A percentile compares a stretch with the other conserved stretches of the same genome.
These are phyloP conservation scores for Syzygium aqueum DNA, from an alignment of 345 rosid genomes.

Conservation along the genomic window DNA sequence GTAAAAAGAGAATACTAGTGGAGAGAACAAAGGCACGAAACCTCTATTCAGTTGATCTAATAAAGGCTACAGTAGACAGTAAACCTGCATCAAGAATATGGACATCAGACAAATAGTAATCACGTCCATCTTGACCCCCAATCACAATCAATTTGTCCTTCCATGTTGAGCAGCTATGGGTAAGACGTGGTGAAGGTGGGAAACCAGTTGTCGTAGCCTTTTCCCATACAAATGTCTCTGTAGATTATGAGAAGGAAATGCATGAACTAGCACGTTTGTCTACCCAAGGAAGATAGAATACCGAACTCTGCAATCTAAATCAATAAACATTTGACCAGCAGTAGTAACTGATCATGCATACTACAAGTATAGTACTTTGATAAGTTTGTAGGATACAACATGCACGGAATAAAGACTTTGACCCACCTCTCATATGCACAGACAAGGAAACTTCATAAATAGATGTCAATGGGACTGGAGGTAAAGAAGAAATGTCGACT, in stretches of 20 bases:
- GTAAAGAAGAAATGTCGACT: background rate
- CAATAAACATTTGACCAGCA: background rate
- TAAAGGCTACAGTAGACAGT: background rate
- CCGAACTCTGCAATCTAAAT: background rate
- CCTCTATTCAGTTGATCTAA: background rate
- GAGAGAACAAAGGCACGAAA: background rate
- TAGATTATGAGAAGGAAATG: constrained; percentile 5
- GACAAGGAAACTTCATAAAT: too few species aligned
- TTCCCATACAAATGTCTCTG: constrained; percentile 90
- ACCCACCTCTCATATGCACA: too few species aligned
- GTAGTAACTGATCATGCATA: background rate
- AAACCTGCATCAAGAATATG: constrained; percentile 90
- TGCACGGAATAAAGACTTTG: background rate
- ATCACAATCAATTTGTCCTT: constrained; percentile 69
- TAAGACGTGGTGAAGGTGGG: constrained; percentile 87
- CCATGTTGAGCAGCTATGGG: constrained; percentile 96
- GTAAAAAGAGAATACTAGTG: background rate
- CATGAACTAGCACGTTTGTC: background rate
- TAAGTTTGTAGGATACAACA: background rate
- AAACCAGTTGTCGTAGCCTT: constrained; percentile 57
- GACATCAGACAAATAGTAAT: background rate
- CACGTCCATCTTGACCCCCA: constrained; percentile 40
- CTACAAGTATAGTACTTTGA: background rate
- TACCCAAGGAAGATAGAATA: background rate
- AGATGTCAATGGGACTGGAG: background rate